phyloP scores from a whole-genome alignment of 805 yeast genomes.

The Zygoascus biomembranicola region DNA sequence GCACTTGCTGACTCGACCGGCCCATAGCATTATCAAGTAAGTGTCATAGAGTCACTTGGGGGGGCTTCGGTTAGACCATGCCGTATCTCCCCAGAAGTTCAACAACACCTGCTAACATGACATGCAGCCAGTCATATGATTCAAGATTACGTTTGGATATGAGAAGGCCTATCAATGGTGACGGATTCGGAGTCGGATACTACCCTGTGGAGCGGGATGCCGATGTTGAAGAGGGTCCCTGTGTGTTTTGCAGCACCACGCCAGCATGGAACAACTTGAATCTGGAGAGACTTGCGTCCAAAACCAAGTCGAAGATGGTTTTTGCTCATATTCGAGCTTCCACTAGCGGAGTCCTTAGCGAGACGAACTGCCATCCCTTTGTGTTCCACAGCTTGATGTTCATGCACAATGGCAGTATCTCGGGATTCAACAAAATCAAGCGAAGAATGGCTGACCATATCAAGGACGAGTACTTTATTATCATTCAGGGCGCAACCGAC shows the following conservation, averaged over 20 bases:
- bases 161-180: slow-evolving; percentile 93
- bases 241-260: slow-evolving; percentile 89
- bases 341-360: slow-evolving; percentile 88
- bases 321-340: slow-evolving; percentile 97
- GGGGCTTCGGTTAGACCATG: too few relatives aligned
- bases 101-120: background rate
- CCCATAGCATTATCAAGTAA: slow-evolving; percentile 86
- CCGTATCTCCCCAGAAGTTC: too few relatives aligned
- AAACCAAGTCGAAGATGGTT: slow-evolving; percentile 74
- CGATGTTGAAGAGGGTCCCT: slow-evolving; percentile 62
- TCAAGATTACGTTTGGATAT: slow-evolving; percentile 79
- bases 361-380: slow-evolving; percentile 96
- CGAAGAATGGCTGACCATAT: slow-evolving; percentile 62
- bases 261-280: slow-evolving; percentile 97
- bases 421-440: slow-evolving; percentile 66
- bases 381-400: slow-evolving; percentile 80
- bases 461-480: slow-evolving; percentile 69
- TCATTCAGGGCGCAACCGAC: slow-evolving; percentile 90
- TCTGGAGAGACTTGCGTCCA: slow-evolving; percentile 73
- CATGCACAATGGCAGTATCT: slow-evolving; percentile 89
- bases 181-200: slow-evolving; percentile 97
- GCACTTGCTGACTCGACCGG: slow-evolving; percentile 85
- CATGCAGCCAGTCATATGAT: slow-evolving; percentile 69
- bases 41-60: slow-evolving; percentile 8
- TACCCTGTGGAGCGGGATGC: slow-evolving; percentile 51